Base-by-base conservation (phyloP, 2,329 filamentous ascomycete species). In the Fonsecaea nubica region DNA sequence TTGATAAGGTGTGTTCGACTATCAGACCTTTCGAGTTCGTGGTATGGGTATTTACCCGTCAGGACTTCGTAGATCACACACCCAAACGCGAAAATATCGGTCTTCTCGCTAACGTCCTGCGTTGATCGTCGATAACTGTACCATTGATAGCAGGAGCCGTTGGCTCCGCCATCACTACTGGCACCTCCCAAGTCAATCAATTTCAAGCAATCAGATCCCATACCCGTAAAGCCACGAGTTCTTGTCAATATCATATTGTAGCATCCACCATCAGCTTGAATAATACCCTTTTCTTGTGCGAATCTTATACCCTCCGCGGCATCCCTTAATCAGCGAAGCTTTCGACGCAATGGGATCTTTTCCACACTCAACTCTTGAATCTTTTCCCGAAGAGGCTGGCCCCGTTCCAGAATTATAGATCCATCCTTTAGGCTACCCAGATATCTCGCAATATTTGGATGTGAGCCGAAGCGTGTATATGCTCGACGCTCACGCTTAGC, bases 361-460 rank as follows among this genome's bases (percentile, higher is more conserved):
- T 52, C 55, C 30, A 56, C 15, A 53, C 15, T 15, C 38, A 32
- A 61, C 50, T 62, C 15, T 56, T 65, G 57, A 48, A 42, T 45
- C 35, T 18, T 62, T 42, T 45, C 38, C 30, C 57, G 58, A 54
- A 65, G 63, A 21, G 45, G 33, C 18, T 52, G 63, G 9, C 63
- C 57, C 15, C 63, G 42, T 61, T 65, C 63, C 48, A 65, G 30
- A 21, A 65, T 54, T 62, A 65, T 61, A 13, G 57, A 65, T 56
- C 63, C 58, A 42, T 65, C 63, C 45, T 65, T 56, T 45, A 62
- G 32, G 55, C 63, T 62, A 6, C 63, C 58, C 57, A 65, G 58
- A 55, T 62, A 65, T 21, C 58, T 65, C 40, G 63, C 57, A 56
- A 65, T 65, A 56, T 65, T 65, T 35, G 63, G 63, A 61, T 62